Conservation (phyloP, 257 asterid species). For the Salvia hispanica region DNA sequence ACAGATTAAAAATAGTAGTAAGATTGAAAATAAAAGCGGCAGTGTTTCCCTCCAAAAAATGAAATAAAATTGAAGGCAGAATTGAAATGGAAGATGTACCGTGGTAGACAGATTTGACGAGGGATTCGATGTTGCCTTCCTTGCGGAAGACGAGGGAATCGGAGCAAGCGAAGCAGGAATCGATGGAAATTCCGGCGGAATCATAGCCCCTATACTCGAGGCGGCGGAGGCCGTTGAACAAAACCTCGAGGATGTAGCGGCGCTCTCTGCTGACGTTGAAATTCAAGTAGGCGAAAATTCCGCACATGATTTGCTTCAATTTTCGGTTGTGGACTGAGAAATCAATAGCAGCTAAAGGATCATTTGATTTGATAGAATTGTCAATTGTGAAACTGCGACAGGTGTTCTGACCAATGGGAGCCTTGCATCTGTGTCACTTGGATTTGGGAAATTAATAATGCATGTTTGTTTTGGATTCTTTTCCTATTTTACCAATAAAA, state of each 20-base stretch:
- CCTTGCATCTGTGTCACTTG: too few relatives aligned
- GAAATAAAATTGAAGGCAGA: background rate
- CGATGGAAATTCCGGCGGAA: slow-evolving; percentile 87
- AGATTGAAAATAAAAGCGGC: too few relatives aligned
- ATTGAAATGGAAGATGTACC: slow-evolving; percentile 33
- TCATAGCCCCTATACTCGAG: slow-evolving; percentile 98
- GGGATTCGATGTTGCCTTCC: slow-evolving; percentile 84
- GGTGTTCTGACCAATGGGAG: too few relatives aligned
- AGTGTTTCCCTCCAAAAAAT: too few relatives aligned
- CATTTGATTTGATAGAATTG: too few relatives aligned
- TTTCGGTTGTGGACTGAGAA: too few relatives aligned
- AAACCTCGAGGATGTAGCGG: slow-evolving; percentile 73
- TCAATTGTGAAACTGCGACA: too few relatives aligned
- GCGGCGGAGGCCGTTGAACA: slow-evolving; percentile 63
- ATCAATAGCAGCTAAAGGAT: too few relatives aligned
- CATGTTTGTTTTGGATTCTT: too few relatives aligned
- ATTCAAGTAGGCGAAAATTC: slow-evolving; percentile 93
- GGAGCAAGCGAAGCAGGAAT: slow-evolving; percentile 34
- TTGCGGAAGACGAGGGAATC: slow-evolving; percentile 64
- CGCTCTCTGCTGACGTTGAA: slow-evolving; percentile 70
- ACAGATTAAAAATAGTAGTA: background rate
- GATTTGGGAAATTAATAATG: too few relatives aligned
- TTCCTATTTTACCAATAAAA: too few relatives aligned
- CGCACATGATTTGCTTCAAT: slow-evolving; percentile 57
- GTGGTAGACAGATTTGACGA: slow-evolving; percentile 72